Conservation (phyloP, 164 flowering plant species). For the Vitis labrusca region DNA sequence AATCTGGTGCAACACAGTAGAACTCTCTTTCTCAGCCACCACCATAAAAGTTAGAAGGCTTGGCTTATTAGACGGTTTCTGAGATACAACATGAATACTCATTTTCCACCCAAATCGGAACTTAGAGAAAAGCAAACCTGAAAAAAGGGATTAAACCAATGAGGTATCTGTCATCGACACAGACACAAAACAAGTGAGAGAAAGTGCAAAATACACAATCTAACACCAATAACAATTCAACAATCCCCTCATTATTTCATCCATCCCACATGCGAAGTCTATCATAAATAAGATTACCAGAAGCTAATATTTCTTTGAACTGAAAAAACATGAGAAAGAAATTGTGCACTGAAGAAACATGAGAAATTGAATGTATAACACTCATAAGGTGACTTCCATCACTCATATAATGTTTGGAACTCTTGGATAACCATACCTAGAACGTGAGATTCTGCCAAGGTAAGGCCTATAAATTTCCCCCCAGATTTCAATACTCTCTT, state of each 20-base stretch:
- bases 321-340: neutral
- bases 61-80: conserved; percentile 40
- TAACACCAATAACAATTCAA: neutral
- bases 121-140: conserved; percentile 81
- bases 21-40: conserved; percentile 61
- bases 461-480: conserved; percentile 80
- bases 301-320: neutral
- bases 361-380: neutral
- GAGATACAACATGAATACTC: conserved; percentile 55
- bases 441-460: conserved; percentile 89
- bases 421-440: conserved; percentile 37
- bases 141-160: conserved; percentile 3
- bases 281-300: neutral
- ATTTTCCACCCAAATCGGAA: conserved; percentile 88
- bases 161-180: neutral
- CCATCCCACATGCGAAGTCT: neutral
- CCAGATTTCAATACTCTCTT: conserved; percentile 69
- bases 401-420: too few relatives aligned
- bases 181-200: neutral
- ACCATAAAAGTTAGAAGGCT: conserved; percentile 74
- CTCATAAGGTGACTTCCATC: too few relatives aligned
- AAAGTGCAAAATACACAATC: conserved; percentile 1
- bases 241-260: neutral
- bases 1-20: conserved; percentile 40
- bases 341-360: neutral